phyloP scores from a whole-genome alignment of 768 basidiomycete genomes.

The Auricularia auricula-judae region DNA sequence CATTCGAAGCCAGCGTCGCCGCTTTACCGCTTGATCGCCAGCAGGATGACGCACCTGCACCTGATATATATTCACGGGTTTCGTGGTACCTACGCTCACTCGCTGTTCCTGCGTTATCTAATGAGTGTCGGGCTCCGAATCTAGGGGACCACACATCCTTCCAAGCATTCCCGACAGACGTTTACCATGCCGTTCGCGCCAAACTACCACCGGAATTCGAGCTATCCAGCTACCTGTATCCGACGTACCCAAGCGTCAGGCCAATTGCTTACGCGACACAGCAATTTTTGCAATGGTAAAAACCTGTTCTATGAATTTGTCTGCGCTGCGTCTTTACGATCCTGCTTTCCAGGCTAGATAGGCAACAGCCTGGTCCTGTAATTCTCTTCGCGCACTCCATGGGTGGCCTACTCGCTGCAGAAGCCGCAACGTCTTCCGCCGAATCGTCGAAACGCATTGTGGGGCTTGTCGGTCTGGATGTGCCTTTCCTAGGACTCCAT shows the following conservation, averaged over 20 bases:
- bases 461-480: slow-evolving; percentile 48
- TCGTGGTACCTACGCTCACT: neutral
- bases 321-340: neutral
- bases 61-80: slow-evolving; percentile 51
- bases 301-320: neutral
- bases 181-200: slow-evolving; percentile 32
- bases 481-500: slow-evolving; percentile 51
- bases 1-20: too few species aligned
- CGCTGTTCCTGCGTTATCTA: neutral
- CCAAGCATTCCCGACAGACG: slow-evolving; percentile 47
- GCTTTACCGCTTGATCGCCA: too few species aligned
- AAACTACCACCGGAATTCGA: slow-evolving; percentile 21
- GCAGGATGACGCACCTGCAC: slow-evolving; percentile 20
- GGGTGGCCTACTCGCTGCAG: slow-evolving; percentile 49
- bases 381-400: slow-evolving; percentile 49
- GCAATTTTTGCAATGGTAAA: slow-evolving; percentile 46
- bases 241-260: slow-evolving; percentile 48
- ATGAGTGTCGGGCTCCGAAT: neutral
- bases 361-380: slow-evolving; percentile 43
- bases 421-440: slow-evolving; percentile 26
- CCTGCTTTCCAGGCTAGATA: slow-evolving; percentile 31
- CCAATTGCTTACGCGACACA: slow-evolving; percentile 38
- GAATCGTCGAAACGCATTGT: slow-evolving; percentile 29
- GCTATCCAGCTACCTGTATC: slow-evolving; percentile 41
- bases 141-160: slow-evolving; percentile 50